Evolutionary conservation across 352 stramenopile species (phyloP).

Genomic region (Blastocystis hominis): DNA sequence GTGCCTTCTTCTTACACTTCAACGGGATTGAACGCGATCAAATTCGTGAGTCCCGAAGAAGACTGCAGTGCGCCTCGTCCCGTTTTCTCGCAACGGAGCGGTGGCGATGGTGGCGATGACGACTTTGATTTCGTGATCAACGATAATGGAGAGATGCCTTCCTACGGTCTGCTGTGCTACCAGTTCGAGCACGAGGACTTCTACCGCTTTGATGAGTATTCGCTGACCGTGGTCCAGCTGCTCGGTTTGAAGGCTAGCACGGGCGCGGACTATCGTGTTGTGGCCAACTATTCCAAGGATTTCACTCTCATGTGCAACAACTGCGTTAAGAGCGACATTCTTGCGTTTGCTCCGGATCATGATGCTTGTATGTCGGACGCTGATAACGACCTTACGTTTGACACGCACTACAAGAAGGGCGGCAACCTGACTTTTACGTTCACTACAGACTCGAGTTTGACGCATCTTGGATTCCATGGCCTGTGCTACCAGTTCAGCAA

Average conservation of each 20-base stretch:
- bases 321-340: conserved; percentile 7
- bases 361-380: background rate
- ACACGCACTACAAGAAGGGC: background rate
- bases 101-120: background rate
- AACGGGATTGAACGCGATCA: background rate
- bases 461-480: background rate
- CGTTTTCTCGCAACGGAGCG: background rate
- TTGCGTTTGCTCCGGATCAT: background rate
- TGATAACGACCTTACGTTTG: background rate
- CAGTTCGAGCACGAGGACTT: conserved; percentile 55
- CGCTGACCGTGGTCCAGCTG: conserved; percentile 24
- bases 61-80: background rate
- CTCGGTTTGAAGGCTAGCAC: background rate
- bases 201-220: conserved; percentile 41
- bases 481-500: conserved; percentile 1
- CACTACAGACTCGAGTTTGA: background rate
- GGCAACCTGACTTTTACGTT: conserved; percentile 24
- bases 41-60: conserved; percentile 36
- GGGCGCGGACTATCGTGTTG: conserved; percentile 23
- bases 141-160: conserved; percentile 36
- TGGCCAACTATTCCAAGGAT: conserved; percentile 23
- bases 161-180: conserved; percentile 4
- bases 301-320: conserved; percentile 2
- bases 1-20: background rate
- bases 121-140: conserved; percentile 9